phyloP scores from a whole-genome alignment of 1,139 yeast species.

The Candida sanyaensis region DNA sequence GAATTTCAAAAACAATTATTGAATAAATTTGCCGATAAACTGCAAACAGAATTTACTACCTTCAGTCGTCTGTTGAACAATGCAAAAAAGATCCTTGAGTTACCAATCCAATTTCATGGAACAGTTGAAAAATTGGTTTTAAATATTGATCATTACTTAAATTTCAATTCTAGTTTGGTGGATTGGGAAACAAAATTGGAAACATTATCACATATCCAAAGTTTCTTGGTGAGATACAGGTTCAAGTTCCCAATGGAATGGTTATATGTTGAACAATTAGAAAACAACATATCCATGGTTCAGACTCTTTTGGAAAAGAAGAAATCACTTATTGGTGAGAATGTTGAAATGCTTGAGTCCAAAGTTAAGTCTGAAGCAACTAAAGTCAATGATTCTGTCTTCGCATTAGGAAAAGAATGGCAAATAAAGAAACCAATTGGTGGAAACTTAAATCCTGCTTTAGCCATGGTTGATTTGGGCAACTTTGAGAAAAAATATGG shows the following conservation, averaged over 20 bases:
- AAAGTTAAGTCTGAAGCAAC: constrained; percentile 44
- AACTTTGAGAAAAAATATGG: constrained; percentile 38
- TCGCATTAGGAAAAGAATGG: constrained; percentile 32
- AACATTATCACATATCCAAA: constrained; percentile 43
- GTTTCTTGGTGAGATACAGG: constrained; percentile 43
- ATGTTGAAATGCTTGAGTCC: constrained; percentile 42
- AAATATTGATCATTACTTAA: constrained; percentile 19
- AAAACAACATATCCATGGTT: constrained; percentile 49
- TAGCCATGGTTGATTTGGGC: constrained; percentile 51
- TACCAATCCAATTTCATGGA: constrained; percentile 20
- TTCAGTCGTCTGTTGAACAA: constrained; percentile 18
- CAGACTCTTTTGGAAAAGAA: constrained; percentile 43
- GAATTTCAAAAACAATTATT: constrained; percentile 55
- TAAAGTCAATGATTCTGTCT: constrained; percentile 37
- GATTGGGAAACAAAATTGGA: constrained; percentile 29
- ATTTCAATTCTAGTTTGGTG: constrained; percentile 16
- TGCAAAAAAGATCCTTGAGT: constrained; percentile 20
- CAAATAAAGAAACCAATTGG: constrained; percentile 35
- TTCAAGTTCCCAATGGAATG: constrained; percentile 55
- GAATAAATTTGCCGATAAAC: constrained; percentile 40
- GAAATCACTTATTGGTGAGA: constrained; percentile 39
- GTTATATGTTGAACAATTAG: constrained; percentile 67
- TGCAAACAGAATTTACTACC: constrained; percentile 19
- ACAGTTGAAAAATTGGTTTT: constrained; percentile 18
- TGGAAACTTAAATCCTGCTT: constrained; percentile 41